phyloP scores from a whole-genome alignment of 306 rosid genomes.

The Prunus padus region DNA sequence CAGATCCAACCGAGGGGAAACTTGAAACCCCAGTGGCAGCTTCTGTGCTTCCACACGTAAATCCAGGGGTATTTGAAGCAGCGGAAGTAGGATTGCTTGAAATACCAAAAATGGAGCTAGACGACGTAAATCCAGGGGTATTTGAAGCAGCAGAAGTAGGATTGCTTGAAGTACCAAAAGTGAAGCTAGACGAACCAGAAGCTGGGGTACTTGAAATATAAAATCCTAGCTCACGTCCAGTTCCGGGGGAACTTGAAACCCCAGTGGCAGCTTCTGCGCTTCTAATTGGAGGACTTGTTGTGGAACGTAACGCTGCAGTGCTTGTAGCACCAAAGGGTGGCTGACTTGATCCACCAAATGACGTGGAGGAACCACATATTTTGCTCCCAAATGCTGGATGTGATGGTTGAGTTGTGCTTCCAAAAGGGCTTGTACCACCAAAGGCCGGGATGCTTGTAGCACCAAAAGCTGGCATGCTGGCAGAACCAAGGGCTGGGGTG shows the following conservation, averaged over 20 bases:
- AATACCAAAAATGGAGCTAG: conserved; percentile 42
- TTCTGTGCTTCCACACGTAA: conserved; percentile 17
- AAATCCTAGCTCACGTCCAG: no score
- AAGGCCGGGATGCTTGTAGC: conserved; percentile 43
- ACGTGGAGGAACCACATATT: conserved; percentile 75
- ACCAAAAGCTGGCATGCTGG: conserved; percentile 47
- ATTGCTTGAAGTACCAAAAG: no score
- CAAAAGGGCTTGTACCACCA: conserved; percentile 50
- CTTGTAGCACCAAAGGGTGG: no score
- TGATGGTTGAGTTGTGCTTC: conserved; percentile 54
- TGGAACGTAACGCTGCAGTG: no score
- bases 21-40: no score
- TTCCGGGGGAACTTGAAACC: no score
- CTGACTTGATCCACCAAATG: conserved; percentile 69
- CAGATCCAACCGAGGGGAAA: no score
- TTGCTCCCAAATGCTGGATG: conserved; percentile 44
- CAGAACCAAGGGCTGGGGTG: conserved; percentile 47
- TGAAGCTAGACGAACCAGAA: no score
- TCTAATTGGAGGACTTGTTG: no score
- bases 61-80: conserved; percentile 58
- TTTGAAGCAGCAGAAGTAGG: no score
- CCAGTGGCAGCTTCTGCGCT: no score
- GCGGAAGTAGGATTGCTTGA: conserved; percentile 38
- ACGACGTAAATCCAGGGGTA: not conserved
- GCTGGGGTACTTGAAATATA: no score